Evolutionary conservation across 2,329 filamentous ascomycete genomes (phyloP), one percentile per base, ranked within the genome.

Genomic region (Microthyrium microscopicum): DNA sequence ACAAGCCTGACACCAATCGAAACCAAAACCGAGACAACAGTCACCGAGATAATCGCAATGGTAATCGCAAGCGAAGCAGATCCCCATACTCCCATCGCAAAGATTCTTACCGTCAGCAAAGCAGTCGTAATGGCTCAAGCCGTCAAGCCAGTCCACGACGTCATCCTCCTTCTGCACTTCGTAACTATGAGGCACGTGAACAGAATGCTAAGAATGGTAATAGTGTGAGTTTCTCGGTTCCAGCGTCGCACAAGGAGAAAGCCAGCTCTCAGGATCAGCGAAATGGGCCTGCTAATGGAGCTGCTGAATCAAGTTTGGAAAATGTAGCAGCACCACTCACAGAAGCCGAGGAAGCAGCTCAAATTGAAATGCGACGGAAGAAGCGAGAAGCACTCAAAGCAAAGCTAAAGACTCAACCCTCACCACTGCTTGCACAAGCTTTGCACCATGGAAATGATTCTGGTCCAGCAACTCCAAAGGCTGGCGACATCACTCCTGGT

Each of bases 311-410:
- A 63, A 73, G 13, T 36, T 42, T 24, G 20, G 40, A 48, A 21
- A 36, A 45, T 17, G 38, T 44, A 44, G 64, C 68, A n/a, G 51
- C 35, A 17, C 33, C 39, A 7, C 6, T 31, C 6, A n/a, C 8
- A 17, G 16, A 17, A 25, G 17, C 51, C 12, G 78, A 91, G 52
- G 80, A 91, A 58, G 79, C 78, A 40, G 75, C 79, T 43, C 67
- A 87, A 47, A 79, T 93, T 46, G 80, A 91, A 53, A 76, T 83
- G 46, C 78, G 85, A 35, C 77, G 84, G 19, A 83, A 78, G 50
- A 73, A 79, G 38, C 76, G 85, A 42, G 81, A 89, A 57, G 81
- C 82, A 42, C 78, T 92, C 41, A 70, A 83, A 50, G 78, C 81
- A 51, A 91, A 84, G 60, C 78, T 83, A 46, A 74, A 73, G 54